Evolutionary conservation across 495 filamentous ascomycete species (phyloP).

Genomic region (Neurospora sp.): DNA sequence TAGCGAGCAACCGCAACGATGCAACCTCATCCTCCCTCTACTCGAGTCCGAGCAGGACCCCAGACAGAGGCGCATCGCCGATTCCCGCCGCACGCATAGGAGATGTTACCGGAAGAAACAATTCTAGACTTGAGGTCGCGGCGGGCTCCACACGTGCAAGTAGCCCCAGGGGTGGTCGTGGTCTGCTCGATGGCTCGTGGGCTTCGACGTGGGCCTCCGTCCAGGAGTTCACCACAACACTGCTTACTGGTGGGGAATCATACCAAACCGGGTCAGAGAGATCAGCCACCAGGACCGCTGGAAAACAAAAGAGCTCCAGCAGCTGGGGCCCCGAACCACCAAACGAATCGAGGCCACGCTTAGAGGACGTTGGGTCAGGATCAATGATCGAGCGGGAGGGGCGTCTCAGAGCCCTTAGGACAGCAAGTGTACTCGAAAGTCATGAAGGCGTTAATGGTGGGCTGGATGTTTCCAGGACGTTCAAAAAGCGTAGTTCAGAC

Average conservation of each 20-base stretch:
- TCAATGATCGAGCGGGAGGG: conserved; percentile 39
- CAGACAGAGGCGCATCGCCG: conserved; percentile 27
- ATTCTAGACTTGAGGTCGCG: conserved; percentile 20
- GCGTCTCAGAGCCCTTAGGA: conserved; percentile 35
- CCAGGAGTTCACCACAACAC: conserved; percentile 32
- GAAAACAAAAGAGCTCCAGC: neutral
- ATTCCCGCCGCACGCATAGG: conserved; percentile 33
- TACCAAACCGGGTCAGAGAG: conserved; percentile 9
- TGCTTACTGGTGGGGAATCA: conserved; percentile 24
- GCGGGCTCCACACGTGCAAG: conserved; percentile 19
- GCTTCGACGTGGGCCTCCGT: conserved; percentile 37
- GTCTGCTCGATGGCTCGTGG: conserved; percentile 34
- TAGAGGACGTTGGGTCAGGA: conserved; percentile 38
- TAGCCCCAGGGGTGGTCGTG: conserved; percentile 23
- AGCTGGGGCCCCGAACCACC: conserved; percentile 35
- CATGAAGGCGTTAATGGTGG: conserved; percentile 39
- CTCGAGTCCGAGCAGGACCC: conserved; percentile 18
- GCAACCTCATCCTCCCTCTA: conserved; percentile 8
- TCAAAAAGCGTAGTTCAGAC: conserved; percentile 45
- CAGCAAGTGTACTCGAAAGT: conserved; percentile 40
- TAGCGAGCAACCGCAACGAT: conserved; percentile 3
- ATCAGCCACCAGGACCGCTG: conserved; percentile 7
- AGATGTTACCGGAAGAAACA: conserved; percentile 22
- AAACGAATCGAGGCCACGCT: conserved; percentile 22
- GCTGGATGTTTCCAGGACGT: conserved; percentile 35